Percentiles rank a stretch among this genome's conserved stretches.
phyloP scores from a whole-genome alignment of 805 yeast genomes.

The Sungouiella blattae region DNA sequence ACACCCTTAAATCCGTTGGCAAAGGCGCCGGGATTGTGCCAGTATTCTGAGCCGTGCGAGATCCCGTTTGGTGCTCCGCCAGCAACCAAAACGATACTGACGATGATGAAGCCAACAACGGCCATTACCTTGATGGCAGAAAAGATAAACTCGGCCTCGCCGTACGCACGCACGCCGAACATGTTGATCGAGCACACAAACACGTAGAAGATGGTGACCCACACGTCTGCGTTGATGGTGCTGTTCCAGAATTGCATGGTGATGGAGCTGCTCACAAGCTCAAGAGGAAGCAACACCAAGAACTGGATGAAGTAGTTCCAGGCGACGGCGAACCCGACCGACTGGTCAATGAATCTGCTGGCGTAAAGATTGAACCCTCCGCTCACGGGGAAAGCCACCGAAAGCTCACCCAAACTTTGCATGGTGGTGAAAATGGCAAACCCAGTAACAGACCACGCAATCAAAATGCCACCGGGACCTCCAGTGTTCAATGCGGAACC shows the following conservation, averaged over 20 bases:
- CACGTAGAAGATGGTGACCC: conserved; percentile 55
- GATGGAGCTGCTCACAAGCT: conserved; percentile 57
- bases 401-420: conserved; percentile 16
- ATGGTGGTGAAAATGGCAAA: conserved; percentile 51
- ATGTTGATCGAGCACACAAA: conserved; percentile 47
- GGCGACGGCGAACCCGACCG: conserved; percentile 56
- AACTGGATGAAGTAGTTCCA: conserved; percentile 65
- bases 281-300: conserved; percentile 59
- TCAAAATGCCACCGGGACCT: conserved; percentile 64
- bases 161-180: conserved; percentile 52
- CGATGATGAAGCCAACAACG: conserved; percentile 45
- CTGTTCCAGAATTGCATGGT: conserved; percentile 18
- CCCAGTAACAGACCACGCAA: conserved; percentile 68
- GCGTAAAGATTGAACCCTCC: conserved; percentile 66
- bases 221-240: conserved; percentile 21
- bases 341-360: conserved; percentile 50
- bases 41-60: conserved; percentile 56
- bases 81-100: conserved; percentile 45
- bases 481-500: conserved; percentile 65
- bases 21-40: conserved; percentile 69
- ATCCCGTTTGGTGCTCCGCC: conserved; percentile 56
- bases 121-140: conserved; percentile 47
- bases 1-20: conserved; percentile 66
- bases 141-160: conserved; percentile 54
- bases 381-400: conserved; percentile 16